Evolutionary conservation across 805 yeast species (phyloP).

Genomic region (Metschnikowia peoriensis): DNA sequence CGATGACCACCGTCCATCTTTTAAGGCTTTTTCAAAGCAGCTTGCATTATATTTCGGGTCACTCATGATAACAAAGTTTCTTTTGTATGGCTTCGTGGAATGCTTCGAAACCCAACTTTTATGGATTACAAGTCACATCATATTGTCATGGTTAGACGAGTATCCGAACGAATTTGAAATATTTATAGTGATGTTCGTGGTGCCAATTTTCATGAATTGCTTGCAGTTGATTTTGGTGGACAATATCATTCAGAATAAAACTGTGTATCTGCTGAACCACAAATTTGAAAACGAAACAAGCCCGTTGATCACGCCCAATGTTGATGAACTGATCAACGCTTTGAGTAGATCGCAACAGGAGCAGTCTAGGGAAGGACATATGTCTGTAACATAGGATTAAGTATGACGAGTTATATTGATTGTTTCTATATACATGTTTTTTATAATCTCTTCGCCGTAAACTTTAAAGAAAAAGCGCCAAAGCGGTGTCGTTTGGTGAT

Average conservation of each 20-base stretch:
- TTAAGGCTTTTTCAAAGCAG: conserved; percentile 65
- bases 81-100: conserved; percentile 61
- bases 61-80: conserved; percentile 60
- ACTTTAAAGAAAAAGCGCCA: not conserved
- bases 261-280: conserved; percentile 33
- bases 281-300: conserved; percentile 2
- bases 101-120: conserved; percentile 53
- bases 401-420: not conserved
- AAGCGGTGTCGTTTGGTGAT: too few relatives aligned
- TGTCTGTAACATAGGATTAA: conserved; percentile 2
- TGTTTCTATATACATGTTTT: conserved; percentile 4
- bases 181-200: conserved; percentile 79
- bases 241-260: conserved; percentile 63
- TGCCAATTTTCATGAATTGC: conserved; percentile 71
- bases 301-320: not conserved
- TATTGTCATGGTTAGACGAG: conserved; percentile 79
- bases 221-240: conserved; percentile 73
- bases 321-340: conserved; percentile 4
- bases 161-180: conserved; percentile 78
- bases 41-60: conserved; percentile 65
- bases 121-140: conserved; percentile 62
- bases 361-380: not conserved
- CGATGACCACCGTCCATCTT: conserved; percentile 53
- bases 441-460: not conserved
- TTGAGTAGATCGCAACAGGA: not conserved